These are phyloP conservation scores for Beauveria pseudobassiana DNA, from an alignment of 2,329 filamentous ascomycete genomes.

Conservation along the genomic window DNA sequence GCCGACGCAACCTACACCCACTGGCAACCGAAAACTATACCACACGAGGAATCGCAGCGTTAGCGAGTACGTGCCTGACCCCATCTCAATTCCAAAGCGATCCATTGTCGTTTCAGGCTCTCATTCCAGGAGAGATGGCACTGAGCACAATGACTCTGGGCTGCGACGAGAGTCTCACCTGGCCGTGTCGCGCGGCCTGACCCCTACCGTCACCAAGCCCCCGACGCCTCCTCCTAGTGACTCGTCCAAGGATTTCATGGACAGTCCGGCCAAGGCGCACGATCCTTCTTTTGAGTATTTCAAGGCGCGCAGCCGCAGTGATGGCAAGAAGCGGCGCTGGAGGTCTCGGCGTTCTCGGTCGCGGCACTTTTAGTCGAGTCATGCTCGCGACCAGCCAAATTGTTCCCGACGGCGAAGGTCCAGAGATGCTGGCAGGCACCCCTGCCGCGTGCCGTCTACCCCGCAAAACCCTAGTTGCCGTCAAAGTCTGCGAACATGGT, in stretches of 20 bases:
- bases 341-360: constrained; percentile 76
- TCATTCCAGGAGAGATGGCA: constrained; percentile 33
- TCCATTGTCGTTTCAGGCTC: constrained; percentile 66
- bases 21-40: not conserved
- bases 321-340: constrained; percentile 69
- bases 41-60: constrained; percentile 74
- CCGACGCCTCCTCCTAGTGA: constrained; percentile 81
- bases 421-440: constrained; percentile 26
- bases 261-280: constrained; percentile 34
- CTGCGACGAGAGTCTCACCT: constrained; percentile 73
- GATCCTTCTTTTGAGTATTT: constrained; percentile 53
- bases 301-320: constrained; percentile 57
- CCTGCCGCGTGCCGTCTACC: constrained; percentile 31
- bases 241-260: constrained; percentile 44
- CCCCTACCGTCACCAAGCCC: constrained; percentile 48
- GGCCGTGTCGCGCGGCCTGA: constrained; percentile 69
- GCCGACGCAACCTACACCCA: not conserved
- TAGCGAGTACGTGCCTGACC: constrained; percentile 79
- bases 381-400: constrained; percentile 80
- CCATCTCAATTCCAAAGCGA: constrained; percentile 59
- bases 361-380: constrained; percentile 93
- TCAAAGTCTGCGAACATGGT: constrained; percentile 94
- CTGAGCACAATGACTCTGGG: constrained; percentile 36
- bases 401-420: constrained; percentile 39
- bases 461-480: constrained; percentile 78